Conservation (phyloP, 352 stramenopile species). For the Bremia lactucae region DNA sequence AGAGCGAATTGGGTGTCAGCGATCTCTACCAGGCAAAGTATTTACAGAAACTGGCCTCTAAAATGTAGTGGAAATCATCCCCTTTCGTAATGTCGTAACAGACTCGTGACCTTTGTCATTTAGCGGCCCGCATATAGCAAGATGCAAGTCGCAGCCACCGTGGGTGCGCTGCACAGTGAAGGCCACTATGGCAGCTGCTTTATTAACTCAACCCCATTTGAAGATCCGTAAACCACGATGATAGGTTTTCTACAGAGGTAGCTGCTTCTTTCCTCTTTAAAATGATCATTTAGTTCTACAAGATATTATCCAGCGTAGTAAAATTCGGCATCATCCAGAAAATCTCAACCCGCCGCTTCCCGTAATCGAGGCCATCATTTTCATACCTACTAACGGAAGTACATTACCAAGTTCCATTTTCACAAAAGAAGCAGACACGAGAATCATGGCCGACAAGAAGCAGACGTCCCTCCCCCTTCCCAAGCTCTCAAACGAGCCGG, state of each 20-base stretch:
- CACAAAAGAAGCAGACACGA: slow-evolving; percentile 1
- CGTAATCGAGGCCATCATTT: slow-evolving; percentile 11
- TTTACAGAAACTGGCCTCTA: no score
- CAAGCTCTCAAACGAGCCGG: slow-evolving; percentile 7
- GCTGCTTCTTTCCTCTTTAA: not conserved
- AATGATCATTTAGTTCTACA: not conserved
- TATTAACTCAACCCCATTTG: no score
- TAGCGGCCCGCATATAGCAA: no score
- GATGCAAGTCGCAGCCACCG: no score
- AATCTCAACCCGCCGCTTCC: slow-evolving; percentile 5
- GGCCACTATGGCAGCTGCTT: no score
- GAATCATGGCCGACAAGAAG: slow-evolving; percentile 19
- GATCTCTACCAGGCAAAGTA: no score
- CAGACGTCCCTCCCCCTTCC: slow-evolving; percentile 13
- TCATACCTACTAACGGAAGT: slow-evolving; percentile 1
- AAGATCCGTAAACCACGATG: not conserved
- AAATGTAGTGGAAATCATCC: no score
- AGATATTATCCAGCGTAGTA: slow-evolving; percentile 9
- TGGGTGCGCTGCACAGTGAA: no score
- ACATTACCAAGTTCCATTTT: not conserved
- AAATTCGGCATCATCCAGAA: slow-evolving; percentile 8
- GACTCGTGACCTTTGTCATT: no score
- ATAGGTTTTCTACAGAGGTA: not conserved
- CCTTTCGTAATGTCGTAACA: no score
- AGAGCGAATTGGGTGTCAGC: no score